These are phyloP conservation scores for Dendrobium catenatum DNA, from an alignment of 106 monocot species.

Conservation along the genomic window DNA sequence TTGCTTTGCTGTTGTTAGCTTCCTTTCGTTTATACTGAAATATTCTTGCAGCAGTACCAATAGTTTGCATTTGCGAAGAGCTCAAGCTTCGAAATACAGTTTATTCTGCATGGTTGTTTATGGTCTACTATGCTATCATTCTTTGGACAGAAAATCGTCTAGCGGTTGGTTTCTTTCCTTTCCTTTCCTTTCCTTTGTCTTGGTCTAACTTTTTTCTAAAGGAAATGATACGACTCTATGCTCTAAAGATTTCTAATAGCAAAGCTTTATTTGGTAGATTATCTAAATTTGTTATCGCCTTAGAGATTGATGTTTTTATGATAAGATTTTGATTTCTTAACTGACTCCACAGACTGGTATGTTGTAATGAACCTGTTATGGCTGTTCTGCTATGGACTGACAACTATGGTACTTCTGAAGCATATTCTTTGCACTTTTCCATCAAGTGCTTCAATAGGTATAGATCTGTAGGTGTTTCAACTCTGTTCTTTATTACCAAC, in stretches of 20 bases:
- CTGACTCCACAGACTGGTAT: slow-evolving; percentile 26
- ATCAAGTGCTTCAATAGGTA: slow-evolving; percentile 85
- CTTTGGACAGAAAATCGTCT: slow-evolving; percentile 23
- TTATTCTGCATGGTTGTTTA: slow-evolving; percentile 24
- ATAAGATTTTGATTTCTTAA: slow-evolving; percentile 1
- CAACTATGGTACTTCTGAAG: slow-evolving; percentile 50
- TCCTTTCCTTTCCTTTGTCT: neutral
- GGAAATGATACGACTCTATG: neutral
- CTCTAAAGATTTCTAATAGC: neutral
- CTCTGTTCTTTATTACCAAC: neutral
- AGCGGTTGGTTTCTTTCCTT: slow-evolving; percentile 36
- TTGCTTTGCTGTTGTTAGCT: slow-evolving; percentile 60
- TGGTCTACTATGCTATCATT: slow-evolving; percentile 30
- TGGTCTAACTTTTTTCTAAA: neutral
- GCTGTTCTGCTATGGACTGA: slow-evolving; percentile 55
- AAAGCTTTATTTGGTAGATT: neutral
- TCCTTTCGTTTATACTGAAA: slow-evolving; percentile 28
- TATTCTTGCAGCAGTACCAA: slow-evolving; percentile 20
- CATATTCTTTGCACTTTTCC: slow-evolving; percentile 79
- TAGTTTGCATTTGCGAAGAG: slow-evolving; percentile 11
- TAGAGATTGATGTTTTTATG: neutral
- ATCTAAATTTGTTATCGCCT: neutral
- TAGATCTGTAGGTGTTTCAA: slow-evolving; percentile 5
- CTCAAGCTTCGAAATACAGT: slow-evolving; percentile 21
- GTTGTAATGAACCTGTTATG: slow-evolving; percentile 29